Percentiles rank a stretch among this genome's conserved stretches.
phyloP scores from a whole-genome alignment of 805 yeast genomes.

The Dipodascus geniculatus region DNA sequence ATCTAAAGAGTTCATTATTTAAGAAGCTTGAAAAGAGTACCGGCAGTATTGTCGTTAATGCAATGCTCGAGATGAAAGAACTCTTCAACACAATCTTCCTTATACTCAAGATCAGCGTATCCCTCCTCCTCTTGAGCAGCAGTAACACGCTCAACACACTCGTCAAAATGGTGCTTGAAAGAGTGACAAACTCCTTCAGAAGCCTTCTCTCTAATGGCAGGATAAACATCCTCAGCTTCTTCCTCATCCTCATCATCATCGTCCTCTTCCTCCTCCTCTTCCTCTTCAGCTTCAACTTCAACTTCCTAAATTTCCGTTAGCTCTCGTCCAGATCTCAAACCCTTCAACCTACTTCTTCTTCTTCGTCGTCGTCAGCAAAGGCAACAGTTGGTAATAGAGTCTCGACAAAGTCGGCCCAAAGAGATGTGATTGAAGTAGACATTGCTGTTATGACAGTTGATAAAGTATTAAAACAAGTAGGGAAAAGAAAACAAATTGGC shows the following conservation, averaged over 20 bases:
- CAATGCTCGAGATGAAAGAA: conserved; percentile 95
- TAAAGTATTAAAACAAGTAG: not conserved
- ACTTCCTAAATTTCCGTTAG: conserved; percentile 16
- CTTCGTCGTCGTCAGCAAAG: conserved; percentile 51
- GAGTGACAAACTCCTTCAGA: conserved; percentile 56
- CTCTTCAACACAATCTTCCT: conserved; percentile 97
- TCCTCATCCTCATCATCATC: conserved; percentile 62
- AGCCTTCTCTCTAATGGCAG: conserved; percentile 52
- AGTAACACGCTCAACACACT: conserved; percentile 92
- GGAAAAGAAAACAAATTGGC: not conserved
- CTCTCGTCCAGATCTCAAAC: not conserved
- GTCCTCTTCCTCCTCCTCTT: conserved; percentile 42
- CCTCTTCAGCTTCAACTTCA: conserved; percentile 31
- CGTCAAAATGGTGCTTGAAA: conserved; percentile 79
- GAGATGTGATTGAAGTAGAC: conserved; percentile 2
- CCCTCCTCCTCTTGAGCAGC: conserved; percentile 75
- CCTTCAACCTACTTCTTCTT: conserved; percentile 11
- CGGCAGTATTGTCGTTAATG: conserved; percentile 83
- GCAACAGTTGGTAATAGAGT: conserved; percentile 69
- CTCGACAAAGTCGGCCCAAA: conserved; percentile 55
- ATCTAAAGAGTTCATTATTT: conserved; percentile 42
- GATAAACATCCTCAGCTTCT: conserved; percentile 54
- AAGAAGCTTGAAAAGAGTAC: conserved; percentile 76
- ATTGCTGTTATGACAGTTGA: not conserved
- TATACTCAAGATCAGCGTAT: conserved; percentile 67